Base-by-base conservation (phyloP, 192 early-diverging fungal species). In the Piromyces finnis region DNA sequence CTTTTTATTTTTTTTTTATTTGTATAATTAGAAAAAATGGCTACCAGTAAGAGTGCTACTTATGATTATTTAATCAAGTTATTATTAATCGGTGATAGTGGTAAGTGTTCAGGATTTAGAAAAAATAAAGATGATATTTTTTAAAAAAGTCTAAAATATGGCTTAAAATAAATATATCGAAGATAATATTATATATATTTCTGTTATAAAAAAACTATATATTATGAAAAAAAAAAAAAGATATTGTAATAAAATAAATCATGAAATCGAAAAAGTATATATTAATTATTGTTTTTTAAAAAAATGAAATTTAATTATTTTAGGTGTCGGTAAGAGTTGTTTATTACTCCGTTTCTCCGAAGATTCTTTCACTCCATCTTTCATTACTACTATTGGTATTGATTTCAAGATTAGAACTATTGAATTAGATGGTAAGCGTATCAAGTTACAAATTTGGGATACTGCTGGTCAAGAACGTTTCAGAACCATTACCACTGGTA, bases 381-480 rank as follows among this genome's bases (percentile, higher is more conserved):
- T 98, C 88, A 99, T 99, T 85, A 98, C 97, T 59, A 99, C 97
- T 78, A 98, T 99, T 82, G 97, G 97, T 78, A 98, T 99, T 82
- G 97, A 99, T 88, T 99, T 99, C 86, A 97, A 98, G 88, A 98
- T 99, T 85, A 92, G 96, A 80, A 98, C 96, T 29, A 97, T 99
- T 80, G 97, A 99, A 83, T 89, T 99, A 41, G 97, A 98, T 84
- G 97, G 96, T 80, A 98, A 98, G 89, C 92, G 96, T 81, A 97
- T 99, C 85, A 99, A 99, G 88, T 90, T 99, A 41, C 97, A 99
- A 87, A 99, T 99, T 82, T 99, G 97, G 97, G 97, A 99, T 87
- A 99, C 97, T 12, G 97, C 97, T 29, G 96, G 97, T 68, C 97
- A 98, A 88, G 97, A 99, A 85, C 93, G 97, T 79, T 99, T 98